A percentile compares a stretch with the other conserved stretches of the same genome.
These are phyloP conservation scores for Helotiales sp. DNA, from an alignment of 2,329 filamentous ascomycete genomes.

Conservation along the genomic window DNA sequence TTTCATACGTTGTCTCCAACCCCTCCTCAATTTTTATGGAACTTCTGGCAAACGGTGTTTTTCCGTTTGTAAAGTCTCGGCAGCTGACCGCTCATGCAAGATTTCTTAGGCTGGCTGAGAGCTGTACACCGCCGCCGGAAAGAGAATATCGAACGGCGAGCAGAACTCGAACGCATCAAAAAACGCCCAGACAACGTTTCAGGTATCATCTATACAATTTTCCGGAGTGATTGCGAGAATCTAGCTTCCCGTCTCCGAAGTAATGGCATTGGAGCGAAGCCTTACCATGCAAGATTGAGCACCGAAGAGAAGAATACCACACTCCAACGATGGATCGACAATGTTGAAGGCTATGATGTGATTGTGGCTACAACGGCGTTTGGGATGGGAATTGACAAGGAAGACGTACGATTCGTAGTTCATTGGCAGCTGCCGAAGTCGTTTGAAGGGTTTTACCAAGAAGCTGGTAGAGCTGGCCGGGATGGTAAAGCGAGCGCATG, in stretches of 20 bases:
- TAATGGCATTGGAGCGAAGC: slow-evolving; percentile 73
- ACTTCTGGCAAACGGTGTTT: neutral
- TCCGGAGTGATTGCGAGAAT: slow-evolving; percentile 74
- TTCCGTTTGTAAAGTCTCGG: neutral
- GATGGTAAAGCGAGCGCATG: slow-evolving; percentile 88
- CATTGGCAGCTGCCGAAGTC: slow-evolving; percentile 95
- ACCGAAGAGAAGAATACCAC: slow-evolving; percentile 74
- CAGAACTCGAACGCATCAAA: slow-evolving; percentile 59
- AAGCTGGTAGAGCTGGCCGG: slow-evolving; percentile 87
- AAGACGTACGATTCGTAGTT: slow-evolving; percentile 90
- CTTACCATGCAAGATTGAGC: slow-evolving; percentile 73
- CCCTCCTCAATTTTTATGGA: neutral
- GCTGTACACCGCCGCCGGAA: slow-evolving; percentile 72
- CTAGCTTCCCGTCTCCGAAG: slow-evolving; percentile 68
- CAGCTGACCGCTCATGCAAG: slow-evolving; percentile 37
- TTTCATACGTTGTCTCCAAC: neutral
- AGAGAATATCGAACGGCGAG: slow-evolving; percentile 58
- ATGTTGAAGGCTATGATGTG: slow-evolving; percentile 80
- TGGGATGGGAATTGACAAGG: slow-evolving; percentile 97
- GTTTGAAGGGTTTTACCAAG: slow-evolving; percentile 96
- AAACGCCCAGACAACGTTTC: slow-evolving; percentile 68
- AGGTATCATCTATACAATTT: slow-evolving; percentile 82
- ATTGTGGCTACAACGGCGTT: slow-evolving; percentile 96
- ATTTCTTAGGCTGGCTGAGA: slow-evolving; percentile 79
- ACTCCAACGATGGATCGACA: slow-evolving; percentile 72